phyloP scores from a whole-genome alignment of 2,329 filamentous ascomycete species.

The Hypoxylon sp. region DNA sequence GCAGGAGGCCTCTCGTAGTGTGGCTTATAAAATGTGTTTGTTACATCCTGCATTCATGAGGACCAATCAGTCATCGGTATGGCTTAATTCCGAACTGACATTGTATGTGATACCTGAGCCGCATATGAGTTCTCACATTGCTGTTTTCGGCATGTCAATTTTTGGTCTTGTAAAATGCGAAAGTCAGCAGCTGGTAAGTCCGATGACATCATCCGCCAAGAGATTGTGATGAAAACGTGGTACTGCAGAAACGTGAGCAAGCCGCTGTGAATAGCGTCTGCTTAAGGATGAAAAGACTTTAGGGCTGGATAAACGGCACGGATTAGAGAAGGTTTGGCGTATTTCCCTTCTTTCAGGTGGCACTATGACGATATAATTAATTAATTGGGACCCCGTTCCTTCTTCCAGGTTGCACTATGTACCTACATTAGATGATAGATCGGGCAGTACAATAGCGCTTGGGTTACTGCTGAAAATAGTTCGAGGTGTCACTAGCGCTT shows the following conservation, averaged over 20 bases:
- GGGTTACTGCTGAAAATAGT: no score
- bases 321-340: background rate
- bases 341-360: background rate
- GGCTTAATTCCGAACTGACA: background rate
- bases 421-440: no score
- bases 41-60: conserved; percentile 10
- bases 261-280: background rate
- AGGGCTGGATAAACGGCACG: background rate
- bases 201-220: conserved; percentile 11
- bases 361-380: background rate
- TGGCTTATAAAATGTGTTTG: background rate
- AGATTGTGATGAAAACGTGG: background rate
- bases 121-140: background rate
- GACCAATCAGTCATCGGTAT: conserved; percentile 26
- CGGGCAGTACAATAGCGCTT: no score
- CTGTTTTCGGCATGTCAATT: background rate
- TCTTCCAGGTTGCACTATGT: background rate
- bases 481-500: no score
- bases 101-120: conserved; percentile 1
- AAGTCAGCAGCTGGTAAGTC: background rate
- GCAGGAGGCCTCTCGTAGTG: conserved; percentile 14
- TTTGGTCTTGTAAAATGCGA: background rate
- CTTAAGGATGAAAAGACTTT: background rate
- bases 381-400: background rate
- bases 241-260: background rate